These are phyloP conservation scores for Lachancea fermentati DNA, from an alignment of 805 yeast species.

Conservation along the genomic window DNA sequence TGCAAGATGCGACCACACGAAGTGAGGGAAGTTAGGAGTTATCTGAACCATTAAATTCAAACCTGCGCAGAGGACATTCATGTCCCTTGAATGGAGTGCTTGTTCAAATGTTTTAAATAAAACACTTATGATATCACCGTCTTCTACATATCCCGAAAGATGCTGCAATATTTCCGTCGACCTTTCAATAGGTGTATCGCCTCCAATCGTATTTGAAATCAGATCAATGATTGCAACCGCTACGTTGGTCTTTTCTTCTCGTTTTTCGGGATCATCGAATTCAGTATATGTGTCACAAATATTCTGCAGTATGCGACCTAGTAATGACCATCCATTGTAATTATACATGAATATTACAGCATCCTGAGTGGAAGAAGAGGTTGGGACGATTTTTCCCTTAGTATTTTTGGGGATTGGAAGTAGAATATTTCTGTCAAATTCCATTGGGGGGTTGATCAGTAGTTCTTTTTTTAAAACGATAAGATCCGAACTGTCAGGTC, in stretches of 20 bases:
- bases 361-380: constrained; percentile 31
- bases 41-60: constrained; percentile 46
- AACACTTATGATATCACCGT: constrained; percentile 57
- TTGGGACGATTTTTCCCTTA: constrained; percentile 63
- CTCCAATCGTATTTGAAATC: constrained; percentile 41
- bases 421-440: constrained; percentile 39
- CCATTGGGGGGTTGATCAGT: constrained; percentile 53
- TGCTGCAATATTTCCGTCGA: constrained; percentile 36
- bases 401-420: constrained; percentile 51
- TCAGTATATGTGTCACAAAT: constrained; percentile 30
- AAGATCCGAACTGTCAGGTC: constrained; percentile 35
- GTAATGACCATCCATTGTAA: constrained; percentile 81
- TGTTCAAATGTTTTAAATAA: constrained; percentile 64
- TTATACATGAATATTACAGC: constrained; percentile 62
- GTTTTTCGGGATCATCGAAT: constrained; percentile 30
- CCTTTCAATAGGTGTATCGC: constrained; percentile 33
- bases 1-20: constrained; percentile 76
- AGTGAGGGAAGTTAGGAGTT: constrained; percentile 46
- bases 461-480: constrained; percentile 45
- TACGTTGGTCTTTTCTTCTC: constrained; percentile 36
- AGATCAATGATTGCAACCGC: constrained; percentile 47
- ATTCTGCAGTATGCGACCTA: constrained; percentile 75
- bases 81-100: constrained; percentile 51
- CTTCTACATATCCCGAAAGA: constrained; percentile 41
- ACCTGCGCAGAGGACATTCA: constrained; percentile 40